Conservation (phyloP, 352 stramenopile genomes). For the Phytophthora brassicae region DNA sequence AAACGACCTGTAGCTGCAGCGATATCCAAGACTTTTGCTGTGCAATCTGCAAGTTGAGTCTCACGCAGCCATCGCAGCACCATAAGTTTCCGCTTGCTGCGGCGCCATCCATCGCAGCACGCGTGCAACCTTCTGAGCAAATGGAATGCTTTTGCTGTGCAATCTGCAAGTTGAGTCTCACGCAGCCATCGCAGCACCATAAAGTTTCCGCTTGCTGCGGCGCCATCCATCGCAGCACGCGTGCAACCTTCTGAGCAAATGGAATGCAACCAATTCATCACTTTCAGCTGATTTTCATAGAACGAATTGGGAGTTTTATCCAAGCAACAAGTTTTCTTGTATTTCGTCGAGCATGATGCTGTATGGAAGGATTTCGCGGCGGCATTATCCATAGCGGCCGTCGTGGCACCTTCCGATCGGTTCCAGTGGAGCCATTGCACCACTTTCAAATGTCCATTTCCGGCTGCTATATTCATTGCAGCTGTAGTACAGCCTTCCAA, state of each 20-base stretch:
- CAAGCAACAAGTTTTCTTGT: neutral
- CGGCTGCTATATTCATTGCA: slow-evolving; percentile 8
- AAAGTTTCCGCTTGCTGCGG: neutral
- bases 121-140: neutral
- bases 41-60: neutral
- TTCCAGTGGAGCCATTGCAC: slow-evolving; percentile 13
- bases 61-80: neutral
- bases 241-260: neutral
- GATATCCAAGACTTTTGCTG: neutral
- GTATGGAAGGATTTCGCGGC: neutral
- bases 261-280: neutral
- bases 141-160: neutral
- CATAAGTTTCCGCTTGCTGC: neutral
- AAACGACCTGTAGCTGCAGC: neutral
- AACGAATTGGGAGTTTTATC: neutral
- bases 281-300: neutral
- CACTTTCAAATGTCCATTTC: slow-evolving; percentile 16
- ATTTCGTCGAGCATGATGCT: neutral
- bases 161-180: neutral
- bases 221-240: neutral
- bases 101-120: neutral
- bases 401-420: slow-evolving; percentile 1
- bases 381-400: slow-evolving; percentile 3
- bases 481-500: slow-evolving; percentile 9
- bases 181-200: neutral